Percentiles rank a stretch among this genome's conserved stretches.
phyloP scores from a whole-genome alignment of 306 rosid species.

The Citrullus colocynthis region DNA sequence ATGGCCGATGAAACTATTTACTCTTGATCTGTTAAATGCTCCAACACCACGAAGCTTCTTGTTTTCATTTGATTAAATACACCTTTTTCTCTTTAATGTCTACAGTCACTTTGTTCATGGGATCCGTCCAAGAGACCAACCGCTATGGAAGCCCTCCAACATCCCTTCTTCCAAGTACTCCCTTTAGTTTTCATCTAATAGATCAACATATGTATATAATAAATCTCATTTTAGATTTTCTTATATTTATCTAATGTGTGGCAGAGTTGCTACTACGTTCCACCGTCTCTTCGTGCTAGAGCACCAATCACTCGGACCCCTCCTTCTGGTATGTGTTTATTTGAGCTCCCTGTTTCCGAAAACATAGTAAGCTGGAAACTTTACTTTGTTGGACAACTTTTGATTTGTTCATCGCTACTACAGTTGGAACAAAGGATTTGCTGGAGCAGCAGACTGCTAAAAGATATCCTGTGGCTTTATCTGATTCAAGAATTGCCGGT shows the following conservation, averaged over 20 bases:
- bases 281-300: constrained; percentile 80
- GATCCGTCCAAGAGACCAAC: constrained; percentile 94
- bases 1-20: not conserved
- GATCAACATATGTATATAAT: not conserved
- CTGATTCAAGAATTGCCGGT: constrained; percentile 40
- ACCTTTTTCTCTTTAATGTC: not conserved
- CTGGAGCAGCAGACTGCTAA: constrained; percentile 48
- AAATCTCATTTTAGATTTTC: not conserved
- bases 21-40: not conserved
- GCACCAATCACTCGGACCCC: constrained; percentile 53
- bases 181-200: not conserved
- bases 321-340: constrained; percentile 57
- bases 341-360: not conserved
- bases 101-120: constrained; percentile 92
- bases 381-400: not conserved
- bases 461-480: constrained; percentile 41
- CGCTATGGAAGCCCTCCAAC: constrained; percentile 85
- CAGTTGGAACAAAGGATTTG: constrained; percentile 46
- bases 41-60: not conserved
- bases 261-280: constrained; percentile 83
- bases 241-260: not conserved
- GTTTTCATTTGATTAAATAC: not conserved
- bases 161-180: constrained; percentile 84
- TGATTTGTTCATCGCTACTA: not conserved
- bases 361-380: not conserved